Percentiles rank a stretch among this genome's conserved stretches.
phyloP scores from a whole-genome alignment of 1,139 yeast species.

The Magnusiomyces tetraspermus region DNA sequence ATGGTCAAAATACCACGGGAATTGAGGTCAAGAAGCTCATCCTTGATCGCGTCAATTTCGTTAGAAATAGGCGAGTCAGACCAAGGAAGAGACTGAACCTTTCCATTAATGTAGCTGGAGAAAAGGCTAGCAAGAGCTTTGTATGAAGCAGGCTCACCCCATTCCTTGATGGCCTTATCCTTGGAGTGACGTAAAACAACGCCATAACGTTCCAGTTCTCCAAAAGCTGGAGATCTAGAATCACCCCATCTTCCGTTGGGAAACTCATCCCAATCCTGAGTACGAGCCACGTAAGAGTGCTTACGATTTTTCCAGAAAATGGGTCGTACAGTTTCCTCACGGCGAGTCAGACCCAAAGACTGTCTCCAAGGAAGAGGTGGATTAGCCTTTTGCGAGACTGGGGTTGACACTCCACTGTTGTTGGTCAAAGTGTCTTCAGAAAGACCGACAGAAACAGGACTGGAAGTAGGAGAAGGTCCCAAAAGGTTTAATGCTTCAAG shows the following conservation, averaged over 20 bases:
- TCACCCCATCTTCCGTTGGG: conserved; percentile 97
- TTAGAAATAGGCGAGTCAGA: conserved; percentile 79
- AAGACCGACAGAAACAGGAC: conserved; percentile 18
- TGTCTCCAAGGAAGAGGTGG: conserved; percentile 74
- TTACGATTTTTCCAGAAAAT: conserved; percentile 95
- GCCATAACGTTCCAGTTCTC: conserved; percentile 59
- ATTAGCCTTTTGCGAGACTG: conserved; percentile 12
- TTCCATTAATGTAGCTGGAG: conserved; percentile 57
- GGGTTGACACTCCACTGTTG: conserved; percentile 20
- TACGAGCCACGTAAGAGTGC: conserved; percentile 79
- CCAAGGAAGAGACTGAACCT: conserved; percentile 81
- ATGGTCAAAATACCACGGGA: conserved; percentile 63
- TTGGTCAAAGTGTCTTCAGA: conserved; percentile 29
- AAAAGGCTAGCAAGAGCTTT: conserved; percentile 56
- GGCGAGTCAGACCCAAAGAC: conserved; percentile 72
- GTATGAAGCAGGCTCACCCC: conserved; percentile 69
- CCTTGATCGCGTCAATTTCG: conserved; percentile 60
- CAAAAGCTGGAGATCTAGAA: conserved; percentile 87
- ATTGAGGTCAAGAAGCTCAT: conserved; percentile 54
- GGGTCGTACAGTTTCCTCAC: conserved; percentile 80
- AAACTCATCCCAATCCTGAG: conserved; percentile 90
- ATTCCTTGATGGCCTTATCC: conserved; percentile 66
- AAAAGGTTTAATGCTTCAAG: conserved; percentile 63
- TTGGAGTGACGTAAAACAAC: conserved; percentile 47
- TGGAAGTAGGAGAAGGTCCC: conserved; percentile 17